phyloP scores from a whole-genome alignment of 257 asterid genomes.

The Fraxinus quadrangulata region DNA sequence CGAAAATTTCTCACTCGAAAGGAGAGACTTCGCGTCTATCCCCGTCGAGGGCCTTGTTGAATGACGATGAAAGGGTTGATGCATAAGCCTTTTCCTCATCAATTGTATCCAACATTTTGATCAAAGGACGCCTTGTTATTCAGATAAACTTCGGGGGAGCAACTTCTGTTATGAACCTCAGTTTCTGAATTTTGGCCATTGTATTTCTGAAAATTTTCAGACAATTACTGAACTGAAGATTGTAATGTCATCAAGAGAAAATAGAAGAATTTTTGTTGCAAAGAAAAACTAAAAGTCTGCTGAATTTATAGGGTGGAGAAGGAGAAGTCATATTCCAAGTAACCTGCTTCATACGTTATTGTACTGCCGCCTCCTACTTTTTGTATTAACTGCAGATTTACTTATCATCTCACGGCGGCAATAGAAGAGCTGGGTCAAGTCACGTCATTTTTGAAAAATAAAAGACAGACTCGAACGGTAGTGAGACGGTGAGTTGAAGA shows the following conservation, averaged over 20 bases:
- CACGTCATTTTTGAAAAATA: neutral
- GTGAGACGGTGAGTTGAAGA: too few species aligned
- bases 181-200: slow-evolving; percentile 45
- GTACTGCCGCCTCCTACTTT: slow-evolving; percentile 30
- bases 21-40: slow-evolving; percentile 30
- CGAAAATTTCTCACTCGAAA: slow-evolving; percentile 5
- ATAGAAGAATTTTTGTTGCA: neutral
- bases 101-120: slow-evolving; percentile 52
- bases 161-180: slow-evolving; percentile 52
- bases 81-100: slow-evolving; percentile 56
- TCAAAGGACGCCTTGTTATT: slow-evolving; percentile 39
- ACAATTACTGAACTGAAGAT: too few species aligned
- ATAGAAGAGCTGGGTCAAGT: neutral
- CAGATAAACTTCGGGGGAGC: slow-evolving; percentile 56
- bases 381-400: slow-evolving; percentile 32
- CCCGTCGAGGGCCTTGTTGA: neutral
- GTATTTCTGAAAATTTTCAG: neutral
- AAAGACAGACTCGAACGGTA: too few species aligned
- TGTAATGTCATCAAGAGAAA: neutral
- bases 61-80: slow-evolving; percentile 28
- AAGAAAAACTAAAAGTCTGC: slow-evolving; percentile 2
- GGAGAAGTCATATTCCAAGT: slow-evolving; percentile 28
- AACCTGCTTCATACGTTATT: slow-evolving; percentile 31
- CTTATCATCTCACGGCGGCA: neutral
- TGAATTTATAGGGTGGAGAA: slow-evolving; percentile 27